Base-by-base conservation (phyloP, 2,329 filamentous ascomycete species). In the Trichoderma koningii region DNA sequence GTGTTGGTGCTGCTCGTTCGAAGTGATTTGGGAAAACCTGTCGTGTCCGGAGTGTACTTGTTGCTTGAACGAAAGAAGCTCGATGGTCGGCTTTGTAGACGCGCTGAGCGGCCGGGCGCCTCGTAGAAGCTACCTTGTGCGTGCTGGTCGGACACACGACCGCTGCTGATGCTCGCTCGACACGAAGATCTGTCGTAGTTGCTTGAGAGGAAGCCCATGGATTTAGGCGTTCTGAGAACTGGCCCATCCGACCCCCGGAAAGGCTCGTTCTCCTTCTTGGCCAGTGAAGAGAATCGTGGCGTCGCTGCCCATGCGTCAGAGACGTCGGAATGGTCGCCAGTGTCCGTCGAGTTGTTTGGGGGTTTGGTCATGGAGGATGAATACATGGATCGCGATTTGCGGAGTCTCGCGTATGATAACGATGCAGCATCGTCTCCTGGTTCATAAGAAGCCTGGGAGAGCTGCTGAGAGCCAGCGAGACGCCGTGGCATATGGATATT, bases 351-450 rank as follows among this genome's bases (percentile, higher is more conserved):
- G 23, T 70, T 64, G 5, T 64, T 69, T 1, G 41, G 44, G 5
- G 60, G 55, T 19, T 57, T 47, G 9, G 61, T 61, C 12, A 72
- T 68, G 1, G 76, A 75, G 2, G 75, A 72, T 12, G 76, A 74
- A 66, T 83, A 79, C 82, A 86, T 82, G 0, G 85, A 87, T 65
- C 77, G 82, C 1, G 85, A 85, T 69, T 82, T 85, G 50, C 83
- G 82, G 48, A 87, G 73, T 30, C 77, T 80, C 53, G 80, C 78
- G 68, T 80, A 83, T 0, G 82, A 82, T 2, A 76, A 76, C 3
- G 83, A 83, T 1, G 77, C 78, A 38, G 80, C 72, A 60, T 82
- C 79, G 64, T 85, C 81, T 65, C 84, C 80, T 0, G 77, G 77
- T 5, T 78, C 80, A 70, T 81, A 83, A 63, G 78, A 77, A 3